Conservation (phyloP, 1,284 basidiomycete genomes). For the Amanita bisporigera region DNA sequence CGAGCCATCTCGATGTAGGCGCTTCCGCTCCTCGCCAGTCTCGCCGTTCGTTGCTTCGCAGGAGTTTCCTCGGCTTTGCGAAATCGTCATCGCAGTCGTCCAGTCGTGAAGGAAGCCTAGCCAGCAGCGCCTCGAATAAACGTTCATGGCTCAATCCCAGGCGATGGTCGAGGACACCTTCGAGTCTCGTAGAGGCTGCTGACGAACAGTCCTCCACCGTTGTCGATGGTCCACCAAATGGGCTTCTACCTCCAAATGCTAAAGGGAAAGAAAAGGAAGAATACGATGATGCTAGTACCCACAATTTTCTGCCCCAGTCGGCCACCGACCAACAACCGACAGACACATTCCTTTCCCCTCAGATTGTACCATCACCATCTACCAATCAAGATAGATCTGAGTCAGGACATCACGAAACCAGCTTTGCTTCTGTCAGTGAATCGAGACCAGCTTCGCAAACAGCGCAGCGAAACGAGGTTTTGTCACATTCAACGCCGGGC, state of each 20-base stretch:
- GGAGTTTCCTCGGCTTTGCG: slow-evolving; percentile 3
- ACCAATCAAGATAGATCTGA: background rate
- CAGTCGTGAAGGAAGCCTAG: slow-evolving; percentile 2
- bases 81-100: slow-evolving; percentile 9
- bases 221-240: background rate
- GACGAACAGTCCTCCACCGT: background rate
- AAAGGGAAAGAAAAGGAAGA: slow-evolving; percentile 11
- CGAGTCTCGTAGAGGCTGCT: background rate
- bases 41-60: slow-evolving; percentile 6
- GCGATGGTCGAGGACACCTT: slow-evolving; percentile 9
- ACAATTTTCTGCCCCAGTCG: background rate
- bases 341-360: background rate
- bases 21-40: background rate
- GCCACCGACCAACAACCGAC: slow-evolving; percentile 1
- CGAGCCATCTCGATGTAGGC: background rate
- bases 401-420: background rate
- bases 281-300: background rate
- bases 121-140: background rate
- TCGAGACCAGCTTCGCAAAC: background rate
- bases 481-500: background rate
- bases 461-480: background rate
- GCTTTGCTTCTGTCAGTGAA: background rate
- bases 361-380: background rate
- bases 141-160: slow-evolving; percentile 8
- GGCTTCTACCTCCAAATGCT: background rate